Base-by-base conservation (phyloP, 805 yeast genomes). In the Wickerhamomyces pijperi region DNA sequence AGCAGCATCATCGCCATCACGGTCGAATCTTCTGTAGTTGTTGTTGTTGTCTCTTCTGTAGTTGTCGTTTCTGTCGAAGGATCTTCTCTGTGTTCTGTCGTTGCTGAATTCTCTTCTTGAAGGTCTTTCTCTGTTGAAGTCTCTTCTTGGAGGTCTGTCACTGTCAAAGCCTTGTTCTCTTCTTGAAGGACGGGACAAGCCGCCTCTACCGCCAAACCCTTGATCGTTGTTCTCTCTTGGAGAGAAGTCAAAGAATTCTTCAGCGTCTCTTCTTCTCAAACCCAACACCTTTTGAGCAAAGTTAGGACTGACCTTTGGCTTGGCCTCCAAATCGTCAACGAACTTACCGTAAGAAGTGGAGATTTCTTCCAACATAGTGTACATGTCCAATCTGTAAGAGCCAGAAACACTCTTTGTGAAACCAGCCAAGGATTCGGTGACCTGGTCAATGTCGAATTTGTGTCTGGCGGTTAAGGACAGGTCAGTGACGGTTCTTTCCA, bases 351-450 rank as follows among this genome's bases (percentile, higher is more conserved):
- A 52, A 31, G 55, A 56, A 45, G 37, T 48, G 20, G 59, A 49
- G 20, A 60, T 46, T 41, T 64, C 69, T 18, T 53, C 50, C 20
- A 65, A 51, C 17, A 61, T 42, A 15, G 49, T 56, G 12, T 47
- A 47, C 36, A 55, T 53, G 39, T 58, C 47, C 29, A 67, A 49
- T 18, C 55, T 54, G 41, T 62, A 59, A 39, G 53, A 55, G 23
- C 51, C 52, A 19, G 54, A 43, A 32, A 56, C 50, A 15, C 65
- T 53, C 46, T 60, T 60, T 44, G 61, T 53, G 43, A 50, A 56
- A n/a, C 67, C 64, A 16, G 64, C 51, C 20, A 62, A 45, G 34
- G 65, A 55, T 32, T 60, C 54, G 8, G 63, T 34, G 14, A 58
- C 52, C 34, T 47, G 54, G 17, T 59, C 62, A 18, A 53, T 42